Conservation (phyloP, 2,329 filamentous ascomycete species). For the Hirsutella thompsonii region DNA sequence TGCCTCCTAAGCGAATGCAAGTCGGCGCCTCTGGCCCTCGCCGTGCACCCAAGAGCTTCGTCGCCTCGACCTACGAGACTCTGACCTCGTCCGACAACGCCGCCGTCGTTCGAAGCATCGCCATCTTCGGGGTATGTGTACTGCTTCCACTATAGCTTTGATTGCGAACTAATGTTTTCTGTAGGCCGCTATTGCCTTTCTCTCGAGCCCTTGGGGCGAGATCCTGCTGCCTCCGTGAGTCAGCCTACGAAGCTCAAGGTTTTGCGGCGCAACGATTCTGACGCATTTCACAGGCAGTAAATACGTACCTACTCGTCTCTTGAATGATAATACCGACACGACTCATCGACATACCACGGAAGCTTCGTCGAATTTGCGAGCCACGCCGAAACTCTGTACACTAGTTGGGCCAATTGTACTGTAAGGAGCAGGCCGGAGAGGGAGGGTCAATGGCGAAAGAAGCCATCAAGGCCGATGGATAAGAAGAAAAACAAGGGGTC, state of each 20-base stretch:
- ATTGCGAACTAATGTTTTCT: slow-evolving; percentile 2
- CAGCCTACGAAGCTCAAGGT: too few species aligned
- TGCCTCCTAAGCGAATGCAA: slow-evolving; percentile 51
- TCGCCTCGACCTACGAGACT: slow-evolving; percentile 46
- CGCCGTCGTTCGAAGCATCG: slow-evolving; percentile 53
- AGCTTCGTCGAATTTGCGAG: not conserved
- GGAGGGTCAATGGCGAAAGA: not conserved
- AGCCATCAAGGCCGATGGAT: too few species aligned
- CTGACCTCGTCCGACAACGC: slow-evolving; percentile 56
- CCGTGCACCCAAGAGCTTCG: slow-evolving; percentile 34
- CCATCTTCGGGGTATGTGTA: slow-evolving; percentile 52
- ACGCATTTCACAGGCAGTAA: slow-evolving; percentile 1
- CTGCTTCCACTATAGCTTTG: not conserved
- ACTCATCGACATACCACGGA: not conserved
- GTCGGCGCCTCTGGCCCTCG: slow-evolving; percentile 32
- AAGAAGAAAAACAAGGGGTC: too few species aligned
- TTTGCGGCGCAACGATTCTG: too few species aligned
- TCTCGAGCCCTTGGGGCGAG: slow-evolving; percentile 56
- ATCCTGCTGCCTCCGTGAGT: slow-evolving; percentile 52
- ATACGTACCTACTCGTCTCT: not conserved
- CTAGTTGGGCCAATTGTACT: slow-evolving; percentile 11
- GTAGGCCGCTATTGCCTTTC: slow-evolving; percentile 37
- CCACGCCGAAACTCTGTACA: not conserved
- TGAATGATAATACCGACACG: not conserved
- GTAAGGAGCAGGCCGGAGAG: slow-evolving; percentile 9